phyloP scores from a whole-genome alignment of 2,329 filamentous ascomycete species.

The Clarireedia monteithiana region DNA sequence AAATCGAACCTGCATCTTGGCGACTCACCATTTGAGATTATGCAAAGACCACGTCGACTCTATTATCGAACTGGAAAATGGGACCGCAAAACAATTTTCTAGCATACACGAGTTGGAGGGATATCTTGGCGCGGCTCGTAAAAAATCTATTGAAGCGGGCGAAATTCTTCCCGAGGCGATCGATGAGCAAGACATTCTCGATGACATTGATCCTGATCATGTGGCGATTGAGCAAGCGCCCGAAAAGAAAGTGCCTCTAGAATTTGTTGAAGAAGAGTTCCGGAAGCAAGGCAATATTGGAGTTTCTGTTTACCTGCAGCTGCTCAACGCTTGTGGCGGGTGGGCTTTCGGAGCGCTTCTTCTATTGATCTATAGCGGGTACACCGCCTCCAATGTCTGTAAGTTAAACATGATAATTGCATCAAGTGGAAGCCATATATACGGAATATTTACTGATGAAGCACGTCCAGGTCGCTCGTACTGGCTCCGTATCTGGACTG shows the following conservation, averaged over 20 bases:
- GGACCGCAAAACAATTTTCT: slow-evolving; percentile 5
- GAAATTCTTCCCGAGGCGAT: too few relatives aligned
- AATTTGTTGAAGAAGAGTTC: slow-evolving; percentile 7
- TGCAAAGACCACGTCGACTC: slow-evolving; percentile 61
- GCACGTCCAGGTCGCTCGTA: slow-evolving; percentile 3
- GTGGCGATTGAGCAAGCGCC: background rate
- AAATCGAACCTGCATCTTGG: slow-evolving; percentile 65
- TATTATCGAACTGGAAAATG: slow-evolving; percentile 48
- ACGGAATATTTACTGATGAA: background rate
- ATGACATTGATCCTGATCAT: background rate
- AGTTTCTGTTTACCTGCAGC: slow-evolving; percentile 1
- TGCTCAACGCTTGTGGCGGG: slow-evolving; percentile 7
- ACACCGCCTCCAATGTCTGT: background rate
- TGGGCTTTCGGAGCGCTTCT: background rate
- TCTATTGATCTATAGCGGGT: slow-evolving; percentile 1
- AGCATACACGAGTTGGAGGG: slow-evolving; percentile 6
- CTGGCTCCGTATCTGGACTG: slow-evolving; percentile 8
- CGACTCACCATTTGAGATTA: slow-evolving; percentile 69
- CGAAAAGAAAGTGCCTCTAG: background rate
- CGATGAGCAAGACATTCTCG: too few relatives aligned
- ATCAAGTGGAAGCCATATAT: too few relatives aligned
- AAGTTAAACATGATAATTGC: background rate
- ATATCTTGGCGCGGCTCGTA: slow-evolving; percentile 4
- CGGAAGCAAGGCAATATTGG: slow-evolving; percentile 8
- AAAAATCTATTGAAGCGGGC: background rate